Base-by-base conservation (phyloP, 2,329 filamentous ascomycete genomes). In the Orbilia quercus region DNA sequence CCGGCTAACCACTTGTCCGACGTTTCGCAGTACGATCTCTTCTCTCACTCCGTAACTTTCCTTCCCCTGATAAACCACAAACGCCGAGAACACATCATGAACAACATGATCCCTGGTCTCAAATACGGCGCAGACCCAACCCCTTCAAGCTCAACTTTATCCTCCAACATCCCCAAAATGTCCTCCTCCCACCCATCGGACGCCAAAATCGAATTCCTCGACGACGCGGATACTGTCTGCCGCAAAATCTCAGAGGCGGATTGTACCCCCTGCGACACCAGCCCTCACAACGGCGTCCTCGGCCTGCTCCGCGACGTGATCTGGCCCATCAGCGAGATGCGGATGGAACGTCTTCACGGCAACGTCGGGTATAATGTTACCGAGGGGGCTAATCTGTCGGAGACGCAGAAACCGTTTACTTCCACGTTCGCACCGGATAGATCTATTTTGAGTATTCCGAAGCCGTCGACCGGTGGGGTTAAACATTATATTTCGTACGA, bases 311-410 rank as follows among this genome's bases (percentile, higher is more conserved):
- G 59, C 12, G 67, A 72, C 18, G 50, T 72, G 9, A 72, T 72
- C 4, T 72, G 67, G 67, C 67, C 67, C n/a, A 65, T 72, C 23
- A 55, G 59, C n/a, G 44, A 65, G 50, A 40, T 65, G 38, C 23
- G 50, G 6, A 18, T 65, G 14, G 67, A 72, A 45, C 51, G 67
- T 1, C n/a, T 36, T 23, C 14, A 22, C 5, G 53, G 59, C 9
- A 18, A 28, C 1, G 38, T 72, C 14, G 67, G 67, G 1, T 72
- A 50, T 22, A 64, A 72, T 28, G 1, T 53, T 4, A 40, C 12
- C 7, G 66, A 71, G 20, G 57, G 57, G 2, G 14, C 11, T 6
- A 38, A 45, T 18, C 4, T 53, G 12, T 36, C 42, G 7, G 11
- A 11, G 7, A 18, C 12, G 0, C 50, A 58, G 18, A 14, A 11